Conservation (phyloP, 2,329 filamentous ascomycete genomes). For the Apiospora hydei region DNA sequence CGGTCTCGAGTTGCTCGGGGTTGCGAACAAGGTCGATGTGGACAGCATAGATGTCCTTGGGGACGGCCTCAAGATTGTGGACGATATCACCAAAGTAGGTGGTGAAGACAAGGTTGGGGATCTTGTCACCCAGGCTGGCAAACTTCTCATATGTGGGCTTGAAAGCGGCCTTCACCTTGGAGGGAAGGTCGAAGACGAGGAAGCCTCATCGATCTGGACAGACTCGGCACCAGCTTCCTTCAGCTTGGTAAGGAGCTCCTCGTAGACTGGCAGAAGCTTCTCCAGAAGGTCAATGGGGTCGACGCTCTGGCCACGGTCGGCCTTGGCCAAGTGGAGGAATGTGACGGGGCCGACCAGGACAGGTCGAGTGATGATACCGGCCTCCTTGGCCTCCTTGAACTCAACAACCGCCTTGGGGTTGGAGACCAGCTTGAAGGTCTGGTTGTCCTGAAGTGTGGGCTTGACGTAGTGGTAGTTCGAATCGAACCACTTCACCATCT, state of each 20-base stretch:
- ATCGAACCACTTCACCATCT: conserved; percentile 99
- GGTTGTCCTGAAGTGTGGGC: conserved; percentile 95
- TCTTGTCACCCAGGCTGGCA: conserved; percentile 74
- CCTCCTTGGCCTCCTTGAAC: conserved; percentile 98
- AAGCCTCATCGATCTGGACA: conserved; percentile 98
- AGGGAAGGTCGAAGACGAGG: conserved; percentile 93
- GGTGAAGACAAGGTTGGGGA: conserved; percentile 88
- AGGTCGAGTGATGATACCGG: conserved; percentile 89
- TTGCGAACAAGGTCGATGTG: conserved; percentile 98
- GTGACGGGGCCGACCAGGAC: conserved; percentile 96
- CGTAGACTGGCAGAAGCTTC: conserved; percentile 93
- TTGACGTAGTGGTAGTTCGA: conserved; percentile 99
- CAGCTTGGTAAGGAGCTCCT: conserved; percentile 89
- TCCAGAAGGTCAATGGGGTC: conserved; percentile 93
- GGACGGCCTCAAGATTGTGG: conserved; percentile 94
- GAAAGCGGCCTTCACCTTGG: conserved; percentile 95
- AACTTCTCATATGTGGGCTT: conserved; percentile 97
- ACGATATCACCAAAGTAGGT: conserved; percentile 99
- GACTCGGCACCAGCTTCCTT: conserved; percentile 96
- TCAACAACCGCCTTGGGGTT: conserved; percentile 94
- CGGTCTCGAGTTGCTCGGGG: conserved; percentile 93
- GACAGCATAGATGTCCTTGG: conserved; percentile 81
- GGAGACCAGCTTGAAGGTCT: conserved; percentile 88
- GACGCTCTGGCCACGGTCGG: conserved; percentile 92
- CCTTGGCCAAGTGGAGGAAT: conserved; percentile 97